Base-by-base conservation (phyloP, 495 filamentous ascomycete species). In the Parathielavia appendiculata region DNA sequence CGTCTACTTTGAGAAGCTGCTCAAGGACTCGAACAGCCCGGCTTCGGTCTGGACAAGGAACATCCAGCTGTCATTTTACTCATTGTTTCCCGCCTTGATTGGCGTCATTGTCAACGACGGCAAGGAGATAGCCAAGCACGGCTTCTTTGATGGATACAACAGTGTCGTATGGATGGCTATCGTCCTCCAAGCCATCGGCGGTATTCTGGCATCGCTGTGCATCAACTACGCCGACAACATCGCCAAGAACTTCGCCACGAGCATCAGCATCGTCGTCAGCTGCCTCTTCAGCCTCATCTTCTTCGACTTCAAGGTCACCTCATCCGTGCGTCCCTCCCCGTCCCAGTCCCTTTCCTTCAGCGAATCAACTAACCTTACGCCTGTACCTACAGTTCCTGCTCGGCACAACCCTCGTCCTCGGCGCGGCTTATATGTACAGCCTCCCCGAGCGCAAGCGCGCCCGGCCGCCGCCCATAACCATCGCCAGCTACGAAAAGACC, bases 131-230 rank as follows among this genome's bases (percentile, higher is more conserved):
- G 81, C 86, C 20, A 82, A 84, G 67, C 81, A 88, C 63, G 92
- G 93, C 6, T 90, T 97, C 70, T 97, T 97, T 66, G 86, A 86
- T 19, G 93, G 93, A 9, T 98, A 97, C 74, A 96, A 92, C 71
- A 82, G 80, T 75, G 79, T 92, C 30, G 93, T 97, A 5, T 97
- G 92, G 92, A 80, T 84, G 2, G 86, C 90, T 14, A 87, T 98
- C 56, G 59, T 81, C 3, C 79, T 92, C 49, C 93, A 98, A 67
- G 89, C 92, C 0, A 65, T 86, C 12, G 91, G 91, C 41, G 93
- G 93, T 9, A 79, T 97, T 13, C 66, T 92, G 6, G 83, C 91
- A 11, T 89, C 90, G 1, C 81, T 96, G 51, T 91, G 86, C 70
- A 86, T 95, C 69, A 89, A 89, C 49, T 89, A 91, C 67, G 86